phyloP scores from a whole-genome alignment of 148 eudicot genomes.

The Limonium bicolor region DNA sequence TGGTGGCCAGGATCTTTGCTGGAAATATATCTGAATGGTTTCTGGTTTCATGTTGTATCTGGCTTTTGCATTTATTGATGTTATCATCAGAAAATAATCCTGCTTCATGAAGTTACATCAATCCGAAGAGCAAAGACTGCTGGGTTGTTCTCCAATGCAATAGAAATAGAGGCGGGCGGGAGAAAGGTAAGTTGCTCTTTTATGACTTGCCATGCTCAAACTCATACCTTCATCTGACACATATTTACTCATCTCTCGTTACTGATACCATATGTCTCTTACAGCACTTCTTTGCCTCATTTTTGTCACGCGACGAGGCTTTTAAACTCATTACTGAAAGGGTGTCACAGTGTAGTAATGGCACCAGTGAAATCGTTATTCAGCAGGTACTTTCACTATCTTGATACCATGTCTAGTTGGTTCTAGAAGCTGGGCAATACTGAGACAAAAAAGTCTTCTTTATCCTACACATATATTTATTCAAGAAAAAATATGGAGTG shows the following conservation, averaged over 20 bases:
- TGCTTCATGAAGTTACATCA: slow-evolving; percentile 56
- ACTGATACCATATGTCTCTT: not conserved
- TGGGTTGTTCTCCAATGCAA: slow-evolving; percentile 92
- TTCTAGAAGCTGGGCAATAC: too few species aligned
- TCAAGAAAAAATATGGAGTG: too few species aligned
- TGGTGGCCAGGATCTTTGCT: too few species aligned
- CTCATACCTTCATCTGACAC: not conserved
- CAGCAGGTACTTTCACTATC: too few species aligned
- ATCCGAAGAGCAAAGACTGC: slow-evolving; percentile 93
- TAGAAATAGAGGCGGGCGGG: slow-evolving; percentile 63
- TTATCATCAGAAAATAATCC: slow-evolving; percentile 87
- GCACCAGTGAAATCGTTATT: not conserved
- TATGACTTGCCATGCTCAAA: slow-evolving; percentile 3
- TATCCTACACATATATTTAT: too few species aligned
- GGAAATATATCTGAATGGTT: too few species aligned
- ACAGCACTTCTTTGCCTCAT: not conserved
- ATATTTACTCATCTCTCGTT: not conserved
- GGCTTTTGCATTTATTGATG: too few species aligned
- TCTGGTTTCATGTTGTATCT: too few species aligned
- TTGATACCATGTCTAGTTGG: too few species aligned
- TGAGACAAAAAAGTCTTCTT: too few species aligned
- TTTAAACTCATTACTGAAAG: not conserved
- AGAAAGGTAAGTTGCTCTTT: slow-evolving; percentile 40
- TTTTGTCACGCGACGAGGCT: not conserved
- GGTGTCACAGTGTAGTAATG: not conserved